Base-by-base conservation (phyloP, 352 stramenopile species). In the Peronospora tabacina region DNA sequence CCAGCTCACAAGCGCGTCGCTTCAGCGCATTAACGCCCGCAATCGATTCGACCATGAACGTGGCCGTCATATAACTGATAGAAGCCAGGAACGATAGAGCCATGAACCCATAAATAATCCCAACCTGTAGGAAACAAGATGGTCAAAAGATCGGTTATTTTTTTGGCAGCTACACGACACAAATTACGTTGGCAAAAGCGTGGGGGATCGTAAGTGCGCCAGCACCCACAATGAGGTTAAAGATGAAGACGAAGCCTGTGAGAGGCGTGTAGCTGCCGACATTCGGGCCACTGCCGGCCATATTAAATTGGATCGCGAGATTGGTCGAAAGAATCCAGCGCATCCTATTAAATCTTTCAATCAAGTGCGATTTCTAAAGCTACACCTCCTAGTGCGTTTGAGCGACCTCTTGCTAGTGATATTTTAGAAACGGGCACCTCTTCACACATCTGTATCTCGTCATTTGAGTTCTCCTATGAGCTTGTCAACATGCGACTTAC, bases 161-260 rank as follows among this genome's bases (percentile, higher is more conserved):
- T 33, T 11, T 2, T 26, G 2, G 22, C 3, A 26, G 22, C 22
- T 26, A 26, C 22, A 26, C 2, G 22, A 26, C 3, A 5, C 4
- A 26, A 26, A 28, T 51, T 55, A 88, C 75, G 61, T 94, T 82
- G 44, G 72, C 80, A 58, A 94, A 94, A 15, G 82, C 75, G 50
- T 86, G 82, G 22, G 82, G 82, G 44, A 94, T 94, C 12, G 81
- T 94, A 45, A 94, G 78, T 48, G 81, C 83, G 29, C 83, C 83
- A 24, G 83, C 82, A 41, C 81, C 83, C 22, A 94, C 83, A 52
- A 94, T 91, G 55, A 92, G 81, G 65, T 94, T 94, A 65, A 94
- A 92, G 63, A 94, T 85, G 68, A 94, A 94, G n/a, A 94, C 70
- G 54, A 94, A 94, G 65, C 81, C 83, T 56, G 83, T 94, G 41